These are phyloP conservation scores for Fusarium avenaceum DNA, from an alignment of 2,329 filamentous ascomycete genomes.

Conservation along the genomic window DNA sequence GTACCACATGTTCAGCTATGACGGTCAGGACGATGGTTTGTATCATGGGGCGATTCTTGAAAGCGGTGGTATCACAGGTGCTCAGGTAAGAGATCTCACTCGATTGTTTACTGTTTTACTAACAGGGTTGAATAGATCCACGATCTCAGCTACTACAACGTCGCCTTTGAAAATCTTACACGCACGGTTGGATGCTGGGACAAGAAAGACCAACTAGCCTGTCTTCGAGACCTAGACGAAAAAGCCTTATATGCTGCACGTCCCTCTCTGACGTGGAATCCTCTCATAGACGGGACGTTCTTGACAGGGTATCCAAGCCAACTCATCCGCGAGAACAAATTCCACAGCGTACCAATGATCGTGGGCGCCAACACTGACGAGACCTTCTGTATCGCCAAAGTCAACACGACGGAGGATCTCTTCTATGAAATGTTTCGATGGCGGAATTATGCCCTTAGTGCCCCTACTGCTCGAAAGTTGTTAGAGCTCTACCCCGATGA, in stretches of 20 bases:
- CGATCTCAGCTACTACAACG: constrained; percentile 48
- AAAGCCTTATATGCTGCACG: constrained; percentile 53
- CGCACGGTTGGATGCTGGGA: constrained; percentile 51
- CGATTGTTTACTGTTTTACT: background rate
- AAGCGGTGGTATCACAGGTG: constrained; percentile 57
- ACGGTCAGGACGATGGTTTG: constrained; percentile 67
- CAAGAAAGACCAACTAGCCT: constrained; percentile 54
- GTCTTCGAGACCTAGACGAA: constrained; percentile 53
- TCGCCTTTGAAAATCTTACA: constrained; percentile 48
- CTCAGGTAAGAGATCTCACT: constrained; percentile 23
- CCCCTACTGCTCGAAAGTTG: constrained; percentile 58
- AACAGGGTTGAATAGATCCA: constrained; percentile 30
- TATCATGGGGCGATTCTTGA: constrained; percentile 68
- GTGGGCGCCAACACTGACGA: constrained; percentile 66
- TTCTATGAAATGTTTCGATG: constrained; percentile 54
- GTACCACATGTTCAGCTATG: constrained; percentile 67
- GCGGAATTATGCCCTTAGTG: constrained; percentile 61
- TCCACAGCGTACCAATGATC: constrained; percentile 60
- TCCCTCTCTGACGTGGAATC: constrained; percentile 58
- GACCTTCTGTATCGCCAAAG: constrained; percentile 56
- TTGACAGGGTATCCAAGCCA: constrained; percentile 63
- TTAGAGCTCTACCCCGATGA: constrained; percentile 64
- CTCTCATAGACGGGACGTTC: constrained; percentile 62
- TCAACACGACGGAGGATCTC: constrained; percentile 59
- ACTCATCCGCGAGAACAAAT: constrained; percentile 58